A percentile compares a stretch with the other conserved stretches of the same genome.
Evolutionary conservation across 331 rosid species (phyloP).

Genomic region (Acacia concinna): DNA sequence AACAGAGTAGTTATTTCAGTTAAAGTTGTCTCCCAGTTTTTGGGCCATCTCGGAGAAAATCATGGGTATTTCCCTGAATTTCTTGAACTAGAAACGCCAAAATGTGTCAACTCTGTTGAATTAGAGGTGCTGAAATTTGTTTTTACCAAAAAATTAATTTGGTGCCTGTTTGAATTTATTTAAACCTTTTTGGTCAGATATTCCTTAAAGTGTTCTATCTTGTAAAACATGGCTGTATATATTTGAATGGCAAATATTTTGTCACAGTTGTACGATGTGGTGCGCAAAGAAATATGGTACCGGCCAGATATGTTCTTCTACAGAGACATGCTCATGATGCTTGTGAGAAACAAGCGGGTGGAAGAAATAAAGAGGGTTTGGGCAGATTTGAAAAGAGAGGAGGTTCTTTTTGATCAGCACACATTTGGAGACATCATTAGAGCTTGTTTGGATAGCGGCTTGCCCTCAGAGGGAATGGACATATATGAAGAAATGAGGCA

Average conservation of each 20-base stretch:
- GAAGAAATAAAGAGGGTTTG: slow-evolving; percentile 5
- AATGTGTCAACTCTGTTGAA: background rate
- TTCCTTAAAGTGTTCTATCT: background rate
- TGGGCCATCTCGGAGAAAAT: background rate
- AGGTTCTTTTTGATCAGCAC: slow-evolving; percentile 1
- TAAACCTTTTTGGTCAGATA: background rate
- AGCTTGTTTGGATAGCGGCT: background rate
- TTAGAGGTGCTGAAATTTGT: background rate
- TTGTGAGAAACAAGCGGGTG: background rate
- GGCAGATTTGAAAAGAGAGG: slow-evolving; percentile 5
- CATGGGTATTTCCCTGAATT: background rate
- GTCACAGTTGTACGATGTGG: background rate
- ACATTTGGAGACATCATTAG: slow-evolving; percentile 11
- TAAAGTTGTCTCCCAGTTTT: background rate
- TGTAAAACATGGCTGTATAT: background rate
- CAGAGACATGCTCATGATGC: slow-evolving; percentile 10
- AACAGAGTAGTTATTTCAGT: background rate
- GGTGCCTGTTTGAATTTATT: background rate
- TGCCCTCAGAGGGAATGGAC: background rate
- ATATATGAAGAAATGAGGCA: slow-evolving; percentile 4
- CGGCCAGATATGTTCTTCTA: background rate
- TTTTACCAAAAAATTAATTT: background rate
- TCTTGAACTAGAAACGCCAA: background rate
- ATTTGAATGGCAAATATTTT: background rate
- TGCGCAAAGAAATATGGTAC: slow-evolving; percentile 10